Percentiles rank a stretch among this genome's conserved stretches.
These are phyloP conservation scores for Stygiomarasmius scandens DNA, from an alignment of 1,284 basidiomycete genomes.

Conservation along the genomic window DNA sequence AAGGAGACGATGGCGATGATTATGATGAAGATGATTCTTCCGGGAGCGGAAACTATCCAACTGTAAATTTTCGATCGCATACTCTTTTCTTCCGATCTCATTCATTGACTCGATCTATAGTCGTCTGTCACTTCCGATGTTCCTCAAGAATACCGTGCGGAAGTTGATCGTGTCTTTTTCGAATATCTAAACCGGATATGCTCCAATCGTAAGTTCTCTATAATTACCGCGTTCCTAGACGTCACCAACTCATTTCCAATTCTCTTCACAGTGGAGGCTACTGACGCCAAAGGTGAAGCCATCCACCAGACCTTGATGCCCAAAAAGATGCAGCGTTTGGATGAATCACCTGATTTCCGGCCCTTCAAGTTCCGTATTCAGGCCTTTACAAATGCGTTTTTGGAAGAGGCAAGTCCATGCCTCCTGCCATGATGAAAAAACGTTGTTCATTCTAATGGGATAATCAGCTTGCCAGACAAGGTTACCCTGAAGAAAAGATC, in stretches of 20 bases:
- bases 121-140: slow-evolving; percentile 58
- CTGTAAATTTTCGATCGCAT: slow-evolving; percentile 11
- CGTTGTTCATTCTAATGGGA: slow-evolving; percentile 17
- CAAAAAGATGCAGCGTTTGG: slow-evolving; percentile 95
- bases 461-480: slow-evolving; percentile 70
- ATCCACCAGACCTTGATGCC: slow-evolving; percentile 99
- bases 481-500: slow-evolving; percentile 84
- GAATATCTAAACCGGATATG: slow-evolving; percentile 88
- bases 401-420: slow-evolving; percentile 72
- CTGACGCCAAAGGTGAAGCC: slow-evolving; percentile 92
- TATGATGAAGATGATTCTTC: slow-evolving; percentile 28
- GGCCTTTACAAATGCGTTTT: slow-evolving; percentile 96
- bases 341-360: slow-evolving; percentile 94
- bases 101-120: slow-evolving; percentile 12
- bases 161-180: slow-evolving; percentile 91
- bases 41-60: slow-evolving; percentile 14
- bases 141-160: slow-evolving; percentile 77
- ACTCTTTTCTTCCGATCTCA: background rate
- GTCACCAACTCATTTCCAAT: slow-evolving; percentile 19
- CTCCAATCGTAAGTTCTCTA: slow-evolving; percentile 78
- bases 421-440: slow-evolving; percentile 18
- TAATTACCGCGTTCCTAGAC: slow-evolving; percentile 2
- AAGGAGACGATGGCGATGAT: slow-evolving; percentile 41
- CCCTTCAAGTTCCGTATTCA: slow-evolving; percentile 99
- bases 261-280: slow-evolving; percentile 77